Conservation (phyloP, 108 stramenopile genomes). For the Pseudonitzschia multiseries region DNA sequence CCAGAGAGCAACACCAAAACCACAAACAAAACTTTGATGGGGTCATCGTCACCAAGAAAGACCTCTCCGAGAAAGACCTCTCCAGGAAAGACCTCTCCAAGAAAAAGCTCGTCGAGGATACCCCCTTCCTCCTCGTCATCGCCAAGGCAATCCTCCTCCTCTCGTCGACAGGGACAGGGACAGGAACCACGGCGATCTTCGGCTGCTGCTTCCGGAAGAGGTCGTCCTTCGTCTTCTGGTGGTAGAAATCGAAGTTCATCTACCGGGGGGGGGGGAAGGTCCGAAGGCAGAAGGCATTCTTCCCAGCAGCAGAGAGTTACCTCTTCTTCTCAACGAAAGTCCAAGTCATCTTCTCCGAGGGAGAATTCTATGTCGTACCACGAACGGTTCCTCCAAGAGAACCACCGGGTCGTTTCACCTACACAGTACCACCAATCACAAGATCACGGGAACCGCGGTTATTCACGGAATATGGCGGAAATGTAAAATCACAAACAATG, state of each 20-base stretch:
- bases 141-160: neutral
- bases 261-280: no score
- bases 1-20: slow-evolving; percentile 35
- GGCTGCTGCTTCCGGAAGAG: no score
- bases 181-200: neutral
- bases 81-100: neutral
- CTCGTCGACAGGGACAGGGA: neutral
- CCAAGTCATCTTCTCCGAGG: neutral
- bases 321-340: no score
- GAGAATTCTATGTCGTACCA: neutral
- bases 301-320: neutral
- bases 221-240: no score
- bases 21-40: neutral
- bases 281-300: neutral
- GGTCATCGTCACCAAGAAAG: slow-evolving; percentile 3
- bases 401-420: slow-evolving; percentile 2
- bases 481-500: neutral
- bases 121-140: no score
- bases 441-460: neutral
- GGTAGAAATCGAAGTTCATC: no score
- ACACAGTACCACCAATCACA: neutral
- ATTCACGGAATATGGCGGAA: neutral
- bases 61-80: neutral
- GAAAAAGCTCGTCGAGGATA: neutral
- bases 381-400: neutral